A percentile compares a stretch with the other conserved stretches of the same genome.
phyloP scores from a whole-genome alignment of 371 early-diverging fungal species.

The Synchytrium microbalum region DNA sequence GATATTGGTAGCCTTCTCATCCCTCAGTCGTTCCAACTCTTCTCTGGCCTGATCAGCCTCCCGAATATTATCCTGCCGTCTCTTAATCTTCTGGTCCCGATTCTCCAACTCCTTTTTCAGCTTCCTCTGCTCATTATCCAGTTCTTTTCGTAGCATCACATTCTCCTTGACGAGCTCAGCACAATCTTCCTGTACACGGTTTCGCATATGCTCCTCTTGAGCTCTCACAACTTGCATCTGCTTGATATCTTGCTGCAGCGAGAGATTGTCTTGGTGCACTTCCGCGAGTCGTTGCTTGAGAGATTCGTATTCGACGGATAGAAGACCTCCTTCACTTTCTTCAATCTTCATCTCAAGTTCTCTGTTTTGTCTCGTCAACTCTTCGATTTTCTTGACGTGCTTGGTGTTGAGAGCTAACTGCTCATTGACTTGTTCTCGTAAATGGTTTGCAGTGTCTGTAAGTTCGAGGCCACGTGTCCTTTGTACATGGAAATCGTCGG shows the following conservation, averaged over 20 bases:
- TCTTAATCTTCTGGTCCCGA: slow-evolving; percentile 19
- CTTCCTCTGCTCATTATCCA: slow-evolving; percentile 27
- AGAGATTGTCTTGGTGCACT: neutral
- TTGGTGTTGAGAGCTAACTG: slow-evolving; percentile 28
- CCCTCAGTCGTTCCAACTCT: slow-evolving; percentile 25
- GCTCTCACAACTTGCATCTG: slow-evolving; percentile 19
- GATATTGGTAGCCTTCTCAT: slow-evolving; percentile 27
- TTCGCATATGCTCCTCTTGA: slow-evolving; percentile 27
- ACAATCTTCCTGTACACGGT: slow-evolving; percentile 25
- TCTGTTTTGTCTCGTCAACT: slow-evolving; percentile 15
- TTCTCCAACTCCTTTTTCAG: slow-evolving; percentile 24
- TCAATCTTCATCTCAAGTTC: slow-evolving; percentile 7
- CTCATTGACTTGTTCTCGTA: slow-evolving; percentile 28
- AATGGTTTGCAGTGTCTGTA: neutral
- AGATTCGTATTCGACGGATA: neutral
- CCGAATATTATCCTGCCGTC: slow-evolving; percentile 20
- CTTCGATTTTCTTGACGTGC: slow-evolving; percentile 10
- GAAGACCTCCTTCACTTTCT: neutral
- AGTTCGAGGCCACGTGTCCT: neutral
- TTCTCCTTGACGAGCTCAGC: slow-evolving; percentile 26
- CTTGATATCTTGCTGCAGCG: slow-evolving; percentile 13
- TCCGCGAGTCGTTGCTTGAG: neutral
- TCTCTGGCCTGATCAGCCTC: slow-evolving; percentile 23
- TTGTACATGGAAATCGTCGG: slow-evolving; percentile 1
- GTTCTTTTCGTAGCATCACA: slow-evolving; percentile 21